phyloP scores from a whole-genome alignment of 805 yeast species.

The Candida xiaguanensis region DNA sequence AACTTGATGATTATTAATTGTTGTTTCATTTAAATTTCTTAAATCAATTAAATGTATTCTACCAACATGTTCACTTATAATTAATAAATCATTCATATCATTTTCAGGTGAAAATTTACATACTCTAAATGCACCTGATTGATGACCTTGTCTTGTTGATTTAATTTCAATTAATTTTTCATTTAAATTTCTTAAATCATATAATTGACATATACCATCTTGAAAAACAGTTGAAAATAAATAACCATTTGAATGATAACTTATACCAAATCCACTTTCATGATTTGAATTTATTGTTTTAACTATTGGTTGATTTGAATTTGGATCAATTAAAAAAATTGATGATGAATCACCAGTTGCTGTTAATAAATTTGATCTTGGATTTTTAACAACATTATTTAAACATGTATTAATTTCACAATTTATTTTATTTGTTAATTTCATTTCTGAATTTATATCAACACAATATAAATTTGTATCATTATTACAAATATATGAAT shows the following conservation, averaged over 20 bases:
- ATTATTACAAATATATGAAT: slow-evolving; percentile 76
- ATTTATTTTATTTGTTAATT: slow-evolving; percentile 40
- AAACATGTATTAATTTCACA: slow-evolving; percentile 59
- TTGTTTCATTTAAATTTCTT: slow-evolving; percentile 47
- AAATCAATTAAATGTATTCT: slow-evolving; percentile 83
- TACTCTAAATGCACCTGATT: slow-evolving; percentile 66
- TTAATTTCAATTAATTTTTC: slow-evolving; percentile 51
- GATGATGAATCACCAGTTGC: slow-evolving; percentile 78
- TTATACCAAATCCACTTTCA: slow-evolving; percentile 81
- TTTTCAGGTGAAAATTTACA: slow-evolving; percentile 43
- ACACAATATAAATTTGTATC: slow-evolving; percentile 69
- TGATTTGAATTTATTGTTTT: slow-evolving; percentile 52
- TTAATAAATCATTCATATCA: slow-evolving; percentile 71
- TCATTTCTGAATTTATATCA: slow-evolving; percentile 48
- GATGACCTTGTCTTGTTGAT: slow-evolving; percentile 56
- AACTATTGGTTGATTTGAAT: slow-evolving; percentile 22
- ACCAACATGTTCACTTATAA: slow-evolving; percentile 81
- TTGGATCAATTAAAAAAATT: slow-evolving; percentile 54
- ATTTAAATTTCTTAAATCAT: slow-evolving; percentile 63
- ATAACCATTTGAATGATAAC: slow-evolving; percentile 71
- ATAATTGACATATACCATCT: slow-evolving; percentile 75
- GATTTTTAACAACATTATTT: slow-evolving; percentile 70
- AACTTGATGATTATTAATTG: slow-evolving; percentile 63
- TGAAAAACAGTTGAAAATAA: slow-evolving; percentile 80
- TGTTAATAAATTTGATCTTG: slow-evolving; percentile 27